A percentile compares a stretch with the other conserved stretches of the same genome.
Evolutionary conservation across 2,329 filamentous ascomycete genomes (phyloP).

Genomic region (Helminthosporium solani): DNA sequence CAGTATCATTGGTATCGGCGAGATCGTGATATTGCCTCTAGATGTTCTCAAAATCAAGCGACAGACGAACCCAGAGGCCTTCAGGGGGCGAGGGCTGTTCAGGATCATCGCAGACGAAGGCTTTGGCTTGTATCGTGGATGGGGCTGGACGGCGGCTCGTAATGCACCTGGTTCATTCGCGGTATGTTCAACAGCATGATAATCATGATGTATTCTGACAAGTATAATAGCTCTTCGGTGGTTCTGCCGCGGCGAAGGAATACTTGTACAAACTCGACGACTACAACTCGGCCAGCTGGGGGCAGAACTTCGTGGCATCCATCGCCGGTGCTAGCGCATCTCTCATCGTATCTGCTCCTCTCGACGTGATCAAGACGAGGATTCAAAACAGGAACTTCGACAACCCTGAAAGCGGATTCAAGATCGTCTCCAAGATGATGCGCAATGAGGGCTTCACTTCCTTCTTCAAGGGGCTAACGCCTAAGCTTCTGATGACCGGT

Average conservation of each 20-base stretch:
- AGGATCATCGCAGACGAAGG: constrained; percentile 91
- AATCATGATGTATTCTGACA: constrained; percentile 15
- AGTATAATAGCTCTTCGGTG: constrained; percentile 77
- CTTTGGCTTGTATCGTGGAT: constrained; percentile 91
- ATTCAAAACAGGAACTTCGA: constrained; percentile 99
- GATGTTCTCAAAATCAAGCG: constrained; percentile 99
- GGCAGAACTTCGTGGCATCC: constrained; percentile 95
- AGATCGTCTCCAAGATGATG: constrained; percentile 89
- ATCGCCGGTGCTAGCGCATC: constrained; percentile 93
- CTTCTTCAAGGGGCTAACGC: constrained; percentile 97
- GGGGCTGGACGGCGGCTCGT: constrained; percentile 95
- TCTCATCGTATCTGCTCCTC: constrained; percentile 94
- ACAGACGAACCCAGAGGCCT: constrained; percentile 98
- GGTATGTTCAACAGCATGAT: constrained; percentile 55
- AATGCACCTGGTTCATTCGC: constrained; percentile 97
- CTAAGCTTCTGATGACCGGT: constrained; percentile 98
- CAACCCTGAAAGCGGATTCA: constrained; percentile 91
- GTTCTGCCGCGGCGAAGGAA: constrained; percentile 95
- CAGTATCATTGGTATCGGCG: constrained; percentile 92
- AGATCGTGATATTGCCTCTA: constrained; percentile 90
- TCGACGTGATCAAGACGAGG: constrained; percentile 97
- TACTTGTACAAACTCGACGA: constrained; percentile 86
- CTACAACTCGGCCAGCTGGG: constrained; percentile 94
- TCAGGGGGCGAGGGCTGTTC: constrained; percentile 88
- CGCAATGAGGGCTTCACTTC: constrained; percentile 80